Conservation (phyloP, 2,329 filamentous ascomycete species). For the Cercospora zeina region DNA sequence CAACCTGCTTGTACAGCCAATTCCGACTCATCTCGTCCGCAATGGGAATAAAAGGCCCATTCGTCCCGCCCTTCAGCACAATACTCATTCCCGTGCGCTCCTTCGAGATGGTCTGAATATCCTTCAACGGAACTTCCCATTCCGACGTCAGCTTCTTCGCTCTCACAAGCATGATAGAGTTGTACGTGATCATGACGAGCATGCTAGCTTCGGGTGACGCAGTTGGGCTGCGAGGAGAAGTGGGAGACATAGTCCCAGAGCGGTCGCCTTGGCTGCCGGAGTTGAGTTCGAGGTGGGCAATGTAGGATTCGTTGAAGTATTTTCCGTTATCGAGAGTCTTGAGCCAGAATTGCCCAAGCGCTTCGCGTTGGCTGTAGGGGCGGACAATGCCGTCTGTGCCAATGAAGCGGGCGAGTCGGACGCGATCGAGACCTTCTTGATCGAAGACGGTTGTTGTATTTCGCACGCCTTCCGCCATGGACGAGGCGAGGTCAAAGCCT, state of each 20-base stretch:
- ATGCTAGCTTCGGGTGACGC: constrained; percentile 52
- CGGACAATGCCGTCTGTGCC: constrained; percentile 89
- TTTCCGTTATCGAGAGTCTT: constrained; percentile 97
- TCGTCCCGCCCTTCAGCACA: constrained; percentile 81
- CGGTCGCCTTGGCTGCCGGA: constrained; percentile 66
- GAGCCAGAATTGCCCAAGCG: constrained; percentile 95
- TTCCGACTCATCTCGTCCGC: constrained; percentile 76
- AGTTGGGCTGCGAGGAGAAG: constrained; percentile 13
- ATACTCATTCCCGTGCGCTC: constrained; percentile 92
- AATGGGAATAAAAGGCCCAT: constrained; percentile 92
- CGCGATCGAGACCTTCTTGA: constrained; percentile 87
- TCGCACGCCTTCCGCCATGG: constrained; percentile 93
- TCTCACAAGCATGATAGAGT: constrained; percentile 83
- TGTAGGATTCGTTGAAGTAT: constrained; percentile 97
- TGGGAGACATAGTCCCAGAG: constrained; percentile 22
- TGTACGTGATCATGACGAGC: constrained; percentile 64
- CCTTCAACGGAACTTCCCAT: constrained; percentile 95
- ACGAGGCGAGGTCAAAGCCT: constrained; percentile 93
- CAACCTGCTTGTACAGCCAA: constrained; percentile 67
- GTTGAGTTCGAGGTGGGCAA: constrained; percentile 84
- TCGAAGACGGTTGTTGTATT: constrained; percentile 99
- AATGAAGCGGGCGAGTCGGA: constrained; percentile 90
- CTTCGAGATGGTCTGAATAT: constrained; percentile 95
- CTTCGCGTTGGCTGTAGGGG: constrained; percentile 91
- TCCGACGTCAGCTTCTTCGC: constrained; percentile 82